A percentile compares a stretch with the other conserved stretches of the same genome.
phyloP scores from a whole-genome alignment of 2,329 filamentous ascomycete species.

The Biscogniauxia sp. region DNA sequence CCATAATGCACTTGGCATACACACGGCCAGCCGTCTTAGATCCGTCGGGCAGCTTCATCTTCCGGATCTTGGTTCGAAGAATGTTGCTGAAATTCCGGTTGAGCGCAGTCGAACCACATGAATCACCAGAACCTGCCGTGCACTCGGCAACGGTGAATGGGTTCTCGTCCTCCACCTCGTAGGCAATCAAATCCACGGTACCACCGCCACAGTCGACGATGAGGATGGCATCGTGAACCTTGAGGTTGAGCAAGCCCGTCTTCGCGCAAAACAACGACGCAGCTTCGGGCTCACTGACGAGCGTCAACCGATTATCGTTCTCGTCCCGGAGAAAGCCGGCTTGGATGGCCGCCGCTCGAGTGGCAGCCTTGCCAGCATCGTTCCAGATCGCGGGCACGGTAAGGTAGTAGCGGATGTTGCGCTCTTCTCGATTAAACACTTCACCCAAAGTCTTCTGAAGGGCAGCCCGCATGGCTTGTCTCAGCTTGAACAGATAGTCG shows the following conservation, averaged over 20 bases:
- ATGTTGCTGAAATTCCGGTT: conserved; percentile 99
- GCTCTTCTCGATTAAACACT: conserved; percentile 96
- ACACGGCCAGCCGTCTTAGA: conserved; percentile 97
- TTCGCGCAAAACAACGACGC: conserved; percentile 98
- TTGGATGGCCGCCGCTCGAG: conserved; percentile 91
- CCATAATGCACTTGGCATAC: conserved; percentile 99
- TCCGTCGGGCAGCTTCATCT: conserved; percentile 97
- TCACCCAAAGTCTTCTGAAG: conserved; percentile 95
- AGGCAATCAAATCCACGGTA: conserved; percentile 97
- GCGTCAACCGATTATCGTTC: conserved; percentile 92
- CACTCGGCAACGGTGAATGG: conserved; percentile 97
- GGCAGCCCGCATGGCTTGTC: conserved; percentile 93
- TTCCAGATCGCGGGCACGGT: conserved; percentile 99
- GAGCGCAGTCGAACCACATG: conserved; percentile 94
- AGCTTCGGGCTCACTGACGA: conserved; percentile 95
- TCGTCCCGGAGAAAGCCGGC: conserved; percentile 95
- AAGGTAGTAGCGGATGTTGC: conserved; percentile 95
- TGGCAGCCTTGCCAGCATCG: conserved; percentile 95
- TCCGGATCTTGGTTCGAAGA: conserved; percentile 92
- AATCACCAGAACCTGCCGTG: conserved; percentile 94
- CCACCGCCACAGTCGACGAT: conserved; percentile 98
- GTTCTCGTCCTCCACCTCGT: conserved; percentile 96
- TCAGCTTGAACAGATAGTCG: conserved; percentile 97
- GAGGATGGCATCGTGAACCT: conserved; percentile 96
- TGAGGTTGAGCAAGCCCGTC: conserved; percentile 90